Evolutionary conservation across 345 rosid genomes (phyloP).

Genomic region (Cardamine occulta): DNA sequence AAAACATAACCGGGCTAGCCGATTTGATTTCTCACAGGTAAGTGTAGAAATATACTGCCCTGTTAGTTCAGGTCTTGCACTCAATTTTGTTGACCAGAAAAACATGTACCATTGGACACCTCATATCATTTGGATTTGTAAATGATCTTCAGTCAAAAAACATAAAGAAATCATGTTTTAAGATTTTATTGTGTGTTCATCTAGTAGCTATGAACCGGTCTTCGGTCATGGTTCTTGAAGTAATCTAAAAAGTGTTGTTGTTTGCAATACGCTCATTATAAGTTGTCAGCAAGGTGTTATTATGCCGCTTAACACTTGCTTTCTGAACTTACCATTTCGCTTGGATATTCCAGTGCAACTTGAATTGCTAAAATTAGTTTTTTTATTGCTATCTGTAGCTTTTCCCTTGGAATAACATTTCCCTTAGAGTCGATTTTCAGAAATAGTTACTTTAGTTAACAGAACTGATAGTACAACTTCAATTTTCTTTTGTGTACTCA

Average conservation of each 20-base stretch:
- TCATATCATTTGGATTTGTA: constrained; percentile 11
- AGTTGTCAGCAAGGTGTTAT: constrained; percentile 20
- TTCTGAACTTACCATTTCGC: constrained; percentile 16
- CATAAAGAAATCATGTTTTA: constrained; percentile 2
- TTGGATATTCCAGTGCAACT: constrained; percentile 15
- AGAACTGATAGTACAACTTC: constrained; percentile 11
- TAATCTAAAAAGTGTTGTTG: constrained; percentile 1
- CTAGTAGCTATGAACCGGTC: constrained; percentile 1
- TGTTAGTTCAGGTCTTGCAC: constrained; percentile 22
- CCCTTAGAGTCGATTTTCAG: constrained; percentile 10
- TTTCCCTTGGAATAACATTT: constrained; percentile 22
- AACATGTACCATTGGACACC: constrained; percentile 10
- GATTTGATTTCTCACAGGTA: constrained; percentile 67
- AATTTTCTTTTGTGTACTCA: constrained; percentile 10
- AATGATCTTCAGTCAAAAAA: constrained; percentile 1
- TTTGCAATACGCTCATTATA: constrained; percentile 22
- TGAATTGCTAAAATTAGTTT: constrained; percentile 5
- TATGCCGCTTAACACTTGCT: constrained; percentile 21
- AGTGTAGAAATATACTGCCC: constrained; percentile 35
- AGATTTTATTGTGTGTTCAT: constrained; percentile 14
- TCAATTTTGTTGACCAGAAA: neutral
- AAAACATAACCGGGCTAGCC: constrained; percentile 60
- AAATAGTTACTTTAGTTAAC: constrained; percentile 11
- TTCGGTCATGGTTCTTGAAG: constrained; percentile 2
- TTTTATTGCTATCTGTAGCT: constrained; percentile 8